Base-by-base conservation (phyloP, 2,329 filamentous ascomycete genomes). In the Paracoccidioides brasiliensis region DNA sequence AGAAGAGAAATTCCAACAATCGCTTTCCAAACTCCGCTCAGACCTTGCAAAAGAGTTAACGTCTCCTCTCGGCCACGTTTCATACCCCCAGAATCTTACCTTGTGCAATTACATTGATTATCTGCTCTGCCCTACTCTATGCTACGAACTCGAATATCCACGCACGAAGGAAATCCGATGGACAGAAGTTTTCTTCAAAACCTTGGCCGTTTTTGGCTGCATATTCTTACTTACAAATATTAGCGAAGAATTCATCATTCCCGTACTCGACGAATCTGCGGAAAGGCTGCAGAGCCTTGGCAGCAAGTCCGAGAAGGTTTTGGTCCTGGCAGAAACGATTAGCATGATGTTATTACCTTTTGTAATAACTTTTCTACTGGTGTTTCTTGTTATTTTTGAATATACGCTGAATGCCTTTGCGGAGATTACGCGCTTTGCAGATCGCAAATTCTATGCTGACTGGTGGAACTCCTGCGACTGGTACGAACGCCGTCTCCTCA, bases 351-450 rank as follows among this genome's bases (percentile, higher is more conserved):
- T 98, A 28, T 97, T 96, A 72, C 93, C 93, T 3, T 98, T 97
- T 71, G 96, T 96, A 88, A 79, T 97, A 58, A 95, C 85, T 3
- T 94, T 97, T 69, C 76, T 97, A 4, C 82, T 97, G 50, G 90
- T 97, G 55, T 98, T 98, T 75, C 83, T 98, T 57, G 90, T 96
- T 70, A 97, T 97, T 64, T 98, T 97, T 70, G 93, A 98, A 70
- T 98, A 97, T 70, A 80, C 95, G 9, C 81, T 97, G 38, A 93
- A 91, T 56, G 90, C 90, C 50, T 95, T 94, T 65, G 93, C 90
- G 12, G 93, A 98, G 70, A 87, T 97, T 62, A 95, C 90, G 15
- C 80, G 84, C 64, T 97, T 97, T 69, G 91, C 86, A 53, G 93
- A 97, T 70, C 83, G 91, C 43, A 88, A 93, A 70, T 97, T 97